Conservation (phyloP, 2,329 filamentous ascomycete species). For the Colletotrichum sp. region DNA sequence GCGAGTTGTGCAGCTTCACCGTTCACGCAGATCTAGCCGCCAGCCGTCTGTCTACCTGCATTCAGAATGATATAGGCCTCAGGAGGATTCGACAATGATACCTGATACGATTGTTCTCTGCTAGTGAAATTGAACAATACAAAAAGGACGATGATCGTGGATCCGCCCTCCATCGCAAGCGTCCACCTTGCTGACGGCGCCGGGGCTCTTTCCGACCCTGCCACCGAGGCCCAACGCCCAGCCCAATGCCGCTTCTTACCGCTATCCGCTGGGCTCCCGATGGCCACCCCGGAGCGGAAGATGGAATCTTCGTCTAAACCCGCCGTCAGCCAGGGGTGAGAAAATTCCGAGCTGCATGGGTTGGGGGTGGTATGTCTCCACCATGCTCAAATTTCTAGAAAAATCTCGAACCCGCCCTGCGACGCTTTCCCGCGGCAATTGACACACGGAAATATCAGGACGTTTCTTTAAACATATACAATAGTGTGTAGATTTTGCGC, state of each 20-base stretch:
- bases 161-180: neutral
- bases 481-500: neutral
- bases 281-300: neutral
- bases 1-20: neutral
- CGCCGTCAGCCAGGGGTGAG: neutral
- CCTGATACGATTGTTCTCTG: neutral
- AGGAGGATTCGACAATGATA: neutral
- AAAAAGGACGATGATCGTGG: neutral
- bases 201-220: neutral
- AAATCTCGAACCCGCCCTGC: neutral
- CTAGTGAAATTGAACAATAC: neutral
- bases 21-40: neutral
- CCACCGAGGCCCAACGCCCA: conserved; percentile 2
- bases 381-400: neutral
- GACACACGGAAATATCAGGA: neutral
- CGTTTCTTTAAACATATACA: neutral
- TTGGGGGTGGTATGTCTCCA: neutral
- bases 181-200: neutral
- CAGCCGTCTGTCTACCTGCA: neutral
- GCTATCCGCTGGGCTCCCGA: neutral
- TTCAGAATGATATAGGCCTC: neutral
- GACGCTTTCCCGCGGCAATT: neutral
- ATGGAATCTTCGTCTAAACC: neutral
- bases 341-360: neutral
- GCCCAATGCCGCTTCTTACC: conserved; percentile 20